These are phyloP conservation scores for Haplosporangium sp. DNA, from an alignment of 371 early-diverging fungal species.

Conservation along the genomic window DNA sequence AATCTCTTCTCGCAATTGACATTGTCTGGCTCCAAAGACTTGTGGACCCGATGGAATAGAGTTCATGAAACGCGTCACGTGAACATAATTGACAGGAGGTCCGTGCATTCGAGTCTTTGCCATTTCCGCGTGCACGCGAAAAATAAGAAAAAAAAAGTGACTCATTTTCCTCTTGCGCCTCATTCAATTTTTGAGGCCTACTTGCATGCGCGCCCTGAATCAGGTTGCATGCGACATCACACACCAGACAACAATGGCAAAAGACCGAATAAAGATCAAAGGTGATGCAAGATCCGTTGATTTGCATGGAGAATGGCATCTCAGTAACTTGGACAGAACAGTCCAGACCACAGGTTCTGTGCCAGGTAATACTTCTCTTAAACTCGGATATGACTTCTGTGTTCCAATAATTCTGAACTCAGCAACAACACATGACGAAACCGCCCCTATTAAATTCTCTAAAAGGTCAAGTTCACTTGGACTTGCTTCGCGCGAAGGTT, in stretches of 20 bases:
- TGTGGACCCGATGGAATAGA: too few relatives aligned
- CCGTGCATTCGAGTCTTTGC: background rate
- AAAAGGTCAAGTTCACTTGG: conserved; percentile 46
- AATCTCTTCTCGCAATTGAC: background rate
- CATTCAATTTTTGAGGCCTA: too few relatives aligned
- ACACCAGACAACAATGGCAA: background rate
- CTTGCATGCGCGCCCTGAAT: too few relatives aligned
- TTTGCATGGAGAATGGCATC: conserved; percentile 42
- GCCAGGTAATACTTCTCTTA: conserved; percentile 22
- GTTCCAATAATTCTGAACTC: background rate
- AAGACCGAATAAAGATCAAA: background rate
- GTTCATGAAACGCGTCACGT: background rate
- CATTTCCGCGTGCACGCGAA: too few relatives aligned
- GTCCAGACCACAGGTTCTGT: conserved; percentile 19
- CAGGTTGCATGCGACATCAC: background rate
- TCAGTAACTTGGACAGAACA: conserved; percentile 20
- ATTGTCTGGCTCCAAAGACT: background rate
- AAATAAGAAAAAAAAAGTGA: too few relatives aligned
- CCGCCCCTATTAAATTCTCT: background rate
- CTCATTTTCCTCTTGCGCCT: too few relatives aligned
- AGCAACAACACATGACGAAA: background rate
- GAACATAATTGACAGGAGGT: background rate
- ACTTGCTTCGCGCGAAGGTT: conserved; percentile 23
- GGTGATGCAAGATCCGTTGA: conserved; percentile 1
- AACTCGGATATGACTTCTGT: background rate